Conservation (phyloP, 169 alveolate genomes). For the Cryptosporidium xiaoi region DNA sequence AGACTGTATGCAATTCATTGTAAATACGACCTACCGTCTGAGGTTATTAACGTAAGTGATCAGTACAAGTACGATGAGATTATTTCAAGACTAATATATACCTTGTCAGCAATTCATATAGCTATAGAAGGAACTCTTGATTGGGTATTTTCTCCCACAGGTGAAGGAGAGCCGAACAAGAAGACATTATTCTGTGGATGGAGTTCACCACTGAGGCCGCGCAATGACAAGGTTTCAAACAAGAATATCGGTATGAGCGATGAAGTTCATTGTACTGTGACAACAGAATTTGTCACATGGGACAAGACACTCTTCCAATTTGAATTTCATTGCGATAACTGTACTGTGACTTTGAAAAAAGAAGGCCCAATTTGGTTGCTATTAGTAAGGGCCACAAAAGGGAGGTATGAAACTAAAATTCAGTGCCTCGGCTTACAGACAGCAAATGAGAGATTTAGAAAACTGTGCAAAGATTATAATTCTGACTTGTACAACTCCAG, state of each 20-base stretch:
- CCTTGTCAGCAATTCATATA: slow-evolving; percentile 58
- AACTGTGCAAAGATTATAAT: slow-evolving; percentile 45
- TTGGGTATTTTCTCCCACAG: slow-evolving; percentile 58
- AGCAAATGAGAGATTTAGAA: slow-evolving; percentile 68
- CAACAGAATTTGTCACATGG: slow-evolving; percentile 64
- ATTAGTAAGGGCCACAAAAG: slow-evolving; percentile 21
- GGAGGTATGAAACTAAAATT: slow-evolving; percentile 55
- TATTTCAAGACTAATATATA: slow-evolving; percentile 30
- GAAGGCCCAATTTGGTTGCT: slow-evolving; percentile 73
- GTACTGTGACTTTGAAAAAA: slow-evolving; percentile 46
- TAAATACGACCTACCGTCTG: slow-evolving; percentile 43
- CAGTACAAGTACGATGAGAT: slow-evolving; percentile 26
- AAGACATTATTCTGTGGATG: slow-evolving; percentile 55
- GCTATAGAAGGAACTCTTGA: slow-evolving; percentile 69
- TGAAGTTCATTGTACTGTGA: slow-evolving; percentile 54
- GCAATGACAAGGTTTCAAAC: not conserved
- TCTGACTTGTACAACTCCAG: slow-evolving; percentile 36
- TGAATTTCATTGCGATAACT: slow-evolving; percentile 62
- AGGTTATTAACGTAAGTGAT: slow-evolving; percentile 10
- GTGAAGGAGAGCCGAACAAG: slow-evolving; percentile 26
- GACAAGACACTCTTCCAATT: slow-evolving; percentile 39
- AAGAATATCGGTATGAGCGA: slow-evolving; percentile 14
- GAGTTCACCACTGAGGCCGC: slow-evolving; percentile 61
- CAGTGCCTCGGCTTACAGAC: slow-evolving; percentile 70
- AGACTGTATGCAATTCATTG: slow-evolving; percentile 44